phyloP scores from a whole-genome alignment of 1,284 basidiomycete genomes.

The Earliella scabrosa region DNA sequence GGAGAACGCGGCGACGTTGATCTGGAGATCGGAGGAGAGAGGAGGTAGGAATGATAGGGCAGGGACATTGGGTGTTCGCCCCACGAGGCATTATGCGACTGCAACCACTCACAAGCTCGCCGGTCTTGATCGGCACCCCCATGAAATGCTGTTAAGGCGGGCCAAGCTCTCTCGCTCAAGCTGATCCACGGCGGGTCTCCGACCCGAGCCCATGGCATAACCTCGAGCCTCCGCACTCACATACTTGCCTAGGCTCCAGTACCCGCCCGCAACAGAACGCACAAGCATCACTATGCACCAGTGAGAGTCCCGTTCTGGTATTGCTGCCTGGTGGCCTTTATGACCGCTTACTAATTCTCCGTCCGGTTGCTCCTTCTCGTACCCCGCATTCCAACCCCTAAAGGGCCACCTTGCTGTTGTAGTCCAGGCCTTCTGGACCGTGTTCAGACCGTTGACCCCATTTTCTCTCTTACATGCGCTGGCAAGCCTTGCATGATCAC shows the following conservation, averaged over 20 bases:
- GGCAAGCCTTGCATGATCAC: too few species aligned
- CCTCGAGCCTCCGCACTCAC: neutral
- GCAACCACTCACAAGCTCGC: constrained; percentile 19
- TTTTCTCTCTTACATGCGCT: too few species aligned
- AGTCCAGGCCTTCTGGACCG: too few species aligned
- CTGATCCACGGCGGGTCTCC: constrained; percentile 47
- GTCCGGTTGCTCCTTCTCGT: neutral
- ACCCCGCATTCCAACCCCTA: too few species aligned
- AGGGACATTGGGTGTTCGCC: too few species aligned
- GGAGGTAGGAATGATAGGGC: neutral
- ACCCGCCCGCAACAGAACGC: constrained; percentile 25
- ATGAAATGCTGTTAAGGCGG: constrained; percentile 51
- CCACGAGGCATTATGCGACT: too few species aligned
- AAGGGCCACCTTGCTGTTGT: constrained; percentile 56
- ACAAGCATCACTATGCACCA: constrained; percentile 38
- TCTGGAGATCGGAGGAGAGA: constrained; percentile 42
- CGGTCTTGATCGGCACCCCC: constrained; percentile 55
- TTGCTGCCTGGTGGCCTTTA: neutral
- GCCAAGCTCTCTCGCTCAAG: too few species aligned
- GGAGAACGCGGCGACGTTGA: constrained; percentile 59
- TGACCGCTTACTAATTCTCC: neutral
- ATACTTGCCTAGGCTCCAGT: neutral
- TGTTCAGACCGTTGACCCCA: too few species aligned
- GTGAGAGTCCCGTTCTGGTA: constrained; percentile 22
- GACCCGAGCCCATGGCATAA: neutral